Percentiles rank a stretch among this genome's conserved stretches.
Evolutionary conservation across 495 filamentous ascomycete species (phyloP).

Genomic region (Copromyces sp.): DNA sequence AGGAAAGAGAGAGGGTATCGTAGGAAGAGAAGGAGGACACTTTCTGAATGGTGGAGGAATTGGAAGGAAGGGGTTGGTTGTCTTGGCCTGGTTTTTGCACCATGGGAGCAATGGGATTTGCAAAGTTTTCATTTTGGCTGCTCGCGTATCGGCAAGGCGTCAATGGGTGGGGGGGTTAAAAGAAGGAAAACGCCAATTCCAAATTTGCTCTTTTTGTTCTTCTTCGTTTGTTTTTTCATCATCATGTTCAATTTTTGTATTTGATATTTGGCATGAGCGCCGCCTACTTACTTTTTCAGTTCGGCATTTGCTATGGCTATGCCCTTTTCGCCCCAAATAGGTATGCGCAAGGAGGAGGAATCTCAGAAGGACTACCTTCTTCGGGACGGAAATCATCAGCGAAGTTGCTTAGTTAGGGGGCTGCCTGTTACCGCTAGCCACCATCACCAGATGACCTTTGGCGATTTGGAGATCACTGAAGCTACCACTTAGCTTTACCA

Average conservation of each 20-base stretch:
- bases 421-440: not conserved
- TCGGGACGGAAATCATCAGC: not conserved
- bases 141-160: slow-evolving; percentile 17
- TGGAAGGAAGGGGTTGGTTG: not conserved
- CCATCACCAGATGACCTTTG: not conserved
- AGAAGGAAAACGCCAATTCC: slow-evolving; percentile 9
- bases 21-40: not conserved
- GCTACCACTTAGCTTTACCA: not conserved
- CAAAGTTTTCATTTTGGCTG: slow-evolving; percentile 8
- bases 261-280: not conserved
- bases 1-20: not conserved
- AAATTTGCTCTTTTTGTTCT: slow-evolving; percentile 1
- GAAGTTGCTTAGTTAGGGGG: not conserved
- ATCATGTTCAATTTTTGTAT: not conserved
- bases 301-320: not conserved
- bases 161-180: slow-evolving; percentile 10
- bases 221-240: slow-evolving; percentile 1
- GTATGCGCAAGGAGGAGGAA: not conserved
- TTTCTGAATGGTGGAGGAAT: not conserved
- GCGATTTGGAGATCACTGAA: not conserved
- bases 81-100: not conserved
- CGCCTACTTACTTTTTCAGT: not conserved
- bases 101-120: slow-evolving; percentile 3
- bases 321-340: not conserved
- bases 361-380: not conserved